phyloP scores from a whole-genome alignment of 371 early-diverging fungal species.

The Haplosporangium sp. region DNA sequence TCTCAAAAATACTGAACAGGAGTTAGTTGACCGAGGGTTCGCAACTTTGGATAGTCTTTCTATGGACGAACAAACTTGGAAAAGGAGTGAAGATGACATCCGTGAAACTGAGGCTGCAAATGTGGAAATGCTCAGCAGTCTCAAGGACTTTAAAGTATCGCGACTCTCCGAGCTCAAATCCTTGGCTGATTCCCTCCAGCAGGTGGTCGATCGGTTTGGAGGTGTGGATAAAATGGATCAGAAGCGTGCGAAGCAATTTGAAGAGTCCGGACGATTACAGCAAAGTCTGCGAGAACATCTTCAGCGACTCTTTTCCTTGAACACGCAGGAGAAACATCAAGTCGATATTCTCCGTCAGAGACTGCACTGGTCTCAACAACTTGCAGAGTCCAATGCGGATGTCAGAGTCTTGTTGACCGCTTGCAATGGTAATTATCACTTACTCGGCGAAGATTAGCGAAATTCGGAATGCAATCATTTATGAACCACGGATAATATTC shows the following conservation, averaged over 20 bases:
- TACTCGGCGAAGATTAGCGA: too few species aligned
- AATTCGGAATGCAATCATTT: too few species aligned
- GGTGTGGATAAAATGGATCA: conserved; percentile 28
- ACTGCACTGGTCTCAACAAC: conserved; percentile 33
- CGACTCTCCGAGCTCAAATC: conserved; percentile 27
- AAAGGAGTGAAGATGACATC: conserved; percentile 12
- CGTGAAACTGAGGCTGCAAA: conserved; percentile 29
- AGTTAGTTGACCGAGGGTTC: conserved; percentile 20
- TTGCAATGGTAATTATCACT: conserved; percentile 23
- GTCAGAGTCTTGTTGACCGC: conserved; percentile 13
- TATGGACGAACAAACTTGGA: conserved; percentile 30
- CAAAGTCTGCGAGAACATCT: conserved; percentile 16
- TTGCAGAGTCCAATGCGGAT: conserved; percentile 31
- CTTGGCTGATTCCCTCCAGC: conserved; percentile 15
- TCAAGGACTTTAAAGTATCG: conserved; percentile 28
- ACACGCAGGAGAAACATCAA: conserved; percentile 28
- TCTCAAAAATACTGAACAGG: conserved; percentile 26
- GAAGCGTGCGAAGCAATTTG: conserved; percentile 19
- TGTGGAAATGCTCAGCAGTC: conserved; percentile 18
- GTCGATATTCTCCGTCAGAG: conserved; percentile 36
- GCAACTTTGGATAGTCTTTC: conserved; percentile 19
- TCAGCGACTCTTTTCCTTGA: conserved; percentile 18
- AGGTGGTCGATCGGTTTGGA: conserved; percentile 21
- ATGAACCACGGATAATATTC: too few species aligned
- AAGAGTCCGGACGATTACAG: conserved; percentile 11